A percentile compares a stretch with the other conserved stretches of the same genome.
Conservation (phyloP, 2,329 filamentous ascomycete genomes). For the Tolypocladium nubicola region DNA sequence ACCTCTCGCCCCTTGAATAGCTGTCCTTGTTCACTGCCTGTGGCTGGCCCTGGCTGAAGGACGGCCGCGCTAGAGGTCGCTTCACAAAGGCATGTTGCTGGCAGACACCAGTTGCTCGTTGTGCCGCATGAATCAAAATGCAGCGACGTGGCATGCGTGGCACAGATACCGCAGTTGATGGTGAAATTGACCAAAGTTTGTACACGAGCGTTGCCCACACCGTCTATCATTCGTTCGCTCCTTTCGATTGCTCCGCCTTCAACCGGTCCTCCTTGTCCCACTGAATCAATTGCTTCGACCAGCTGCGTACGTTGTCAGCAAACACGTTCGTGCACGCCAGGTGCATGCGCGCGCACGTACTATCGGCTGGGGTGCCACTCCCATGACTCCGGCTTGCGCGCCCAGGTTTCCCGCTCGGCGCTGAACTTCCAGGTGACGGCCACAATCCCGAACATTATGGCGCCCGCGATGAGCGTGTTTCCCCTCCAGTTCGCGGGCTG, state of each 20-base stretch:
- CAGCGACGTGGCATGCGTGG: not conserved
- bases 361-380: conserved; percentile 78
- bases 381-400: conserved; percentile 64
- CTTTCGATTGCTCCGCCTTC: conserved; percentile 20
- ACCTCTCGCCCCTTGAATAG: too few species aligned
- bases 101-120: too few species aligned
- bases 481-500: conserved; percentile 91
- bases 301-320: conserved; percentile 18
- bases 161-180: not conserved
- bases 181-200: conserved; percentile 1
- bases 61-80: not conserved
- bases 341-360: conserved; percentile 38
- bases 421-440: conserved; percentile 61
- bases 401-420: conserved; percentile 61
- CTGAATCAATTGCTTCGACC: conserved; percentile 34
- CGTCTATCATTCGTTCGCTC: conserved; percentile 14
- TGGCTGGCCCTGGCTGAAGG: not conserved
- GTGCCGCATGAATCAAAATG: too few species aligned
- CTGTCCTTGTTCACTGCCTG: not conserved
- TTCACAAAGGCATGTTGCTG: not conserved
- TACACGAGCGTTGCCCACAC: conserved; percentile 4
- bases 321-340: not conserved
- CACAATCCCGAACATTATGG: conserved; percentile 56
- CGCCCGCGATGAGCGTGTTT: conserved; percentile 73
- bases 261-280: conserved; percentile 32